Conservation (phyloP, 108 stramenopile genomes). For the Phaeodactylum tricornutum region DNA sequence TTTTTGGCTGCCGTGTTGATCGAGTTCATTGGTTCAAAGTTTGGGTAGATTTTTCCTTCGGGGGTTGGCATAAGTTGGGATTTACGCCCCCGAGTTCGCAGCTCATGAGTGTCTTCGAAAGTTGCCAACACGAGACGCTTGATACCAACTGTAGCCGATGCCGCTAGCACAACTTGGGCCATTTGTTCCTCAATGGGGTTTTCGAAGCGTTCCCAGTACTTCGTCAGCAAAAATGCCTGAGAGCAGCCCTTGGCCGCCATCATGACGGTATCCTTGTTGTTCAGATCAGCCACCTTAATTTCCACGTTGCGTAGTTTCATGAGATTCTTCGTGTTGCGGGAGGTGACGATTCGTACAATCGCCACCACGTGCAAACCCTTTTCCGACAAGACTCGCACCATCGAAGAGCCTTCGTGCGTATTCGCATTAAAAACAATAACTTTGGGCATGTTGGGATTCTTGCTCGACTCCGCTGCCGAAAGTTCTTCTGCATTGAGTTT, state of each 20-base stretch:
- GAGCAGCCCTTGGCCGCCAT: conserved; percentile 28
- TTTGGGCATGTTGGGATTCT: neutral
- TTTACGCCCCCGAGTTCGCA: conserved; percentile 15
- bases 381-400: conserved; percentile 32
- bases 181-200: conserved; percentile 34
- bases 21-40: conserved; percentile 27
- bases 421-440: conserved; percentile 37
- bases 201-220: conserved; percentile 42
- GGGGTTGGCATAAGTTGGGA: conserved; percentile 28
- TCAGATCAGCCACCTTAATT: conserved; percentile 39
- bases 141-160: conserved; percentile 23
- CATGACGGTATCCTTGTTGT: conserved; percentile 21
- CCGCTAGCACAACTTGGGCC: conserved; percentile 25
- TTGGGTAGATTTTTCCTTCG: conserved; percentile 37
- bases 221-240: conserved; percentile 32
- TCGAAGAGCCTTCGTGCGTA: conserved; percentile 33
- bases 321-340: conserved; percentile 27
- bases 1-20: conserved; percentile 23
- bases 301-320: conserved; percentile 35
- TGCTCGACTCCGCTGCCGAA: neutral
- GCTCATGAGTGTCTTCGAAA: conserved; percentile 33
- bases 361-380: conserved; percentile 37
- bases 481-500: conserved; percentile 2
- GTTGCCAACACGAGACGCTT: conserved; percentile 30
- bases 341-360: conserved; percentile 34